Base-by-base conservation (phyloP, 768 basidiomycete genomes). In the Lyophyllum atratum region DNA sequence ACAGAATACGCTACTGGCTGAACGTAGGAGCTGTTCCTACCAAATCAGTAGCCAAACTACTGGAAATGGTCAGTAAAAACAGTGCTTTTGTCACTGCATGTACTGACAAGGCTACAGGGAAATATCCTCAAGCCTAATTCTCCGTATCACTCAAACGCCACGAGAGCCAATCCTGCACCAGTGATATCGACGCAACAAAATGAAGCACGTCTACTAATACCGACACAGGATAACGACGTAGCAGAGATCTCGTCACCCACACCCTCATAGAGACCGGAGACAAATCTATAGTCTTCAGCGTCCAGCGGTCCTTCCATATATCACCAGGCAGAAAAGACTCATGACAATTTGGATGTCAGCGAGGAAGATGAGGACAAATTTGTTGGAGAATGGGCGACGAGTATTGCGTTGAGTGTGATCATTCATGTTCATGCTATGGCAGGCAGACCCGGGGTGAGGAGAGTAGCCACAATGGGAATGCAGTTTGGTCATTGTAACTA, bases 1-100 rank as follows among this genome's bases (percentile, higher is more conserved):
- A 92, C 64, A 85, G 96, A 68, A 92, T 98, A 70, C 80, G 81
- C 56, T 93, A 92, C 67, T 98, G 96, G 96, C 72, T 98, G 37
- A 80, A 80, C 31, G 84, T 89, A 17, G 95, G 95, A 0, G 96
- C 96, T 31, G 71, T 82, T 58, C 96, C 96, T 1, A 89, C 85
- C 44, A 86, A 87, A 66, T 79, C 88, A 6, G 92, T 91, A 4
- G 83, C 88, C 39, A 86, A 80, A 64, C 66, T 98, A 61, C 72
- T 98, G 66, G 86, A 90, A 68, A 76, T 87, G 80, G 96, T 94
- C 65, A 66, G 90, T 79, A 19, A 15, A n/a, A 8, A n/a, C n/a
- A 28, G 4, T 26, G 14, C 25, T 9, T 47, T 29, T 29, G 10
- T 9, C 49, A 39, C 14, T 17, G 24, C 15, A n/a, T 37, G 15